Base-by-base conservation (phyloP, 306 rosid genomes). In the cucumber (Cucumis sativus) region DNA sequence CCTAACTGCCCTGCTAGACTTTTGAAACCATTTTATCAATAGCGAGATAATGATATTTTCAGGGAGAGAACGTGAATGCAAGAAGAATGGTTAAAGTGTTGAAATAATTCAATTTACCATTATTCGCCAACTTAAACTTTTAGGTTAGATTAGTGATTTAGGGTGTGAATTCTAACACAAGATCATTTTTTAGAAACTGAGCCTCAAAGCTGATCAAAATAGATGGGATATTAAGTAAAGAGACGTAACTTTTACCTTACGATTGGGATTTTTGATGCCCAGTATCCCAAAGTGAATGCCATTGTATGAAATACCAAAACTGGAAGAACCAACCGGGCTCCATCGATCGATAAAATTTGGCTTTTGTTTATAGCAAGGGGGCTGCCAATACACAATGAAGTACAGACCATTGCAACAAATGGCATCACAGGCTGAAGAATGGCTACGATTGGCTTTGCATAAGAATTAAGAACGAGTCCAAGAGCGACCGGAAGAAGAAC, bases 351-450 rank as follows among this genome's bases (percentile, higher is more conserved):
- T 73, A 95, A 78, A 80, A 95, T 95, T 80, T 86, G 97, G 80
- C 82, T 82, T 75, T 83, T 87, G 77, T 95, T 95, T 75, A 92
- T 87, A 23, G 99, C 92, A 59, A 95, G 97, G 14, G 99, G 99
- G 85, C 99, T 90, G 30, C 97, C 99, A 17, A 95, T 95, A 91
- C 99, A 92, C 82, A 95, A 6, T 17, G 99, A 95, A 79, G 99
- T 95, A 82, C 99, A 95, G 76, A 92, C 79, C 92, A 95, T 92
- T 17, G 99, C 99, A 83, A 95, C 91, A 78, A 90, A 85, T 6
- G 99, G 99, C 99, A 95, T 95, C 85, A 90, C 83, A 8, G 97
- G 99, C 72, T 72, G 93, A 87, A 95, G 82, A 77, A 91, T 63
- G 72, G 86, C 83, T 79, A 90, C 99, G 49, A 87, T 88, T 35